Conservation (phyloP, 257 asterid genomes). For the Lavandula angustifolia region DNA sequence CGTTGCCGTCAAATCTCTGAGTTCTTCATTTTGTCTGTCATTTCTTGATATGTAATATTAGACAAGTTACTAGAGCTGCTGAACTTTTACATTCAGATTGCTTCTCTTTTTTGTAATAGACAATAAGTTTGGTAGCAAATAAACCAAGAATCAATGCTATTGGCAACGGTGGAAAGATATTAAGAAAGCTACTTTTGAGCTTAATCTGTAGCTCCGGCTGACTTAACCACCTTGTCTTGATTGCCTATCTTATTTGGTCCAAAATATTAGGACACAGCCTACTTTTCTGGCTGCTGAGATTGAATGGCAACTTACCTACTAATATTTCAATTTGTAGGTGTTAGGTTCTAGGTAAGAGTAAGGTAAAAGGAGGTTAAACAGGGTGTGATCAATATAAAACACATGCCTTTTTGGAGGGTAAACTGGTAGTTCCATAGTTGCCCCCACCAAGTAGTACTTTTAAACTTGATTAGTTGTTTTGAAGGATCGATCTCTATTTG, state of each 20-base stretch:
- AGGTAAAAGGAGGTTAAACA: no score
- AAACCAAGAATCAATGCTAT: no score
- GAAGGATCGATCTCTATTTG: no score
- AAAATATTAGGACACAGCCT: not conserved
- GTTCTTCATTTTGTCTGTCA: not conserved
- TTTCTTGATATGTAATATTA: not conserved
- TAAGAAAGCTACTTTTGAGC: not conserved
- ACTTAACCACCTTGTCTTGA: conserved; percentile 2
- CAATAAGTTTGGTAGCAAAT: no score
- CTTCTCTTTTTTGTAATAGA: no score
- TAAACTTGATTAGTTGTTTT: not conserved
- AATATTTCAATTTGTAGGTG: no score
- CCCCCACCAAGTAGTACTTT: no score
- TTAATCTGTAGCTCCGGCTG: not conserved
- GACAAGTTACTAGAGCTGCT: not conserved
- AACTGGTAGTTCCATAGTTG: no score
- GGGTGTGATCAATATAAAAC: no score
- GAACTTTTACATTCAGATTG: not conserved
- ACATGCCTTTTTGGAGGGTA: no score
- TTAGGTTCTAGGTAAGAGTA: no score
- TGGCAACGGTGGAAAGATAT: not conserved
- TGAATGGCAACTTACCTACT: not conserved
- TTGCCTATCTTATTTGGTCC: conserved; percentile 3
- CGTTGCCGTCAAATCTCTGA: not conserved
- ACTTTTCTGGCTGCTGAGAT: conserved; percentile 7